Conservation (phyloP, 2,329 filamentous ascomycete genomes). For the Lanzia echinophila region DNA sequence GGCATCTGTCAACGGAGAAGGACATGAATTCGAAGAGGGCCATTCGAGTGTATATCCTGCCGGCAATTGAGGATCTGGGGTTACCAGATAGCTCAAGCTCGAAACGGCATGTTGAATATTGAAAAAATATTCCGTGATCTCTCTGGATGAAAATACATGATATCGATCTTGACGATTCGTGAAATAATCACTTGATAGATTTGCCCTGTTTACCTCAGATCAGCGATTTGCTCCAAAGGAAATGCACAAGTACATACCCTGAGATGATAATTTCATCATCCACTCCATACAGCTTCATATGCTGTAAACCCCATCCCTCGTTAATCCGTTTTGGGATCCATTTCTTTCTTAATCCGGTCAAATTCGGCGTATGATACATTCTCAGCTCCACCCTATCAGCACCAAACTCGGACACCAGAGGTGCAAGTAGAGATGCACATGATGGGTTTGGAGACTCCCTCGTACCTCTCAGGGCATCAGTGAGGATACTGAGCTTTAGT, state of each 20-base stretch:
- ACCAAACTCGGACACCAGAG: conserved; percentile 80
- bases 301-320: conserved; percentile 95
- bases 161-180: conserved; percentile 94
- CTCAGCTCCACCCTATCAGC: conserved; percentile 79
- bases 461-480: conserved; percentile 85
- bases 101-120: conserved; percentile 70
- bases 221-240: neutral
- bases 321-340: conserved; percentile 85
- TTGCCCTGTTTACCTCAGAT: conserved; percentile 49
- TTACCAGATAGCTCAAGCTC: conserved; percentile 73
- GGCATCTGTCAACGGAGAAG: conserved; percentile 66
- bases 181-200: conserved; percentile 90
- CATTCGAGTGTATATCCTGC: conserved; percentile 60
- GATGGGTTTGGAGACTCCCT: conserved; percentile 81
- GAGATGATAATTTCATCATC: conserved; percentile 95
- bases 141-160: conserved; percentile 75
- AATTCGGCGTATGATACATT: conserved; percentile 97
- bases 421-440: conserved; percentile 79
- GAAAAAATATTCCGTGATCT: conserved; percentile 77
- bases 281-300: conserved; percentile 97
- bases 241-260: conserved; percentile 47
- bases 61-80: conserved; percentile 48
- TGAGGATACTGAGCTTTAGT: conserved; percentile 80
- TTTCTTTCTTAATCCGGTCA: conserved; percentile 79
- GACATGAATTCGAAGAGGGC: conserved; percentile 67